Conservation (phyloP, 345 rosid species). For the Linum lewisii region DNA sequence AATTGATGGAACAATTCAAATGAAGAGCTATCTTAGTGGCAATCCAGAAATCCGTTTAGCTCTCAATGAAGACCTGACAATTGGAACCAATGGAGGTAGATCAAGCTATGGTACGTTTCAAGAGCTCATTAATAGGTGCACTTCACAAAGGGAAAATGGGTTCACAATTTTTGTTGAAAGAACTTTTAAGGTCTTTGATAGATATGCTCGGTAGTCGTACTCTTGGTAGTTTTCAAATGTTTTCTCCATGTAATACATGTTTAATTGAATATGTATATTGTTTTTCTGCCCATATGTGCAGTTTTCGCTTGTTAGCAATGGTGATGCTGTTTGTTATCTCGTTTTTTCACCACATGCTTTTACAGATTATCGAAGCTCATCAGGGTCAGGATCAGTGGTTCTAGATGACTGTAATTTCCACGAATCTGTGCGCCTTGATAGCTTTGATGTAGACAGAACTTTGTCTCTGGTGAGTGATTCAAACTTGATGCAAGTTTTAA, state of each 20-base stretch:
- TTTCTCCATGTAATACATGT: neutral
- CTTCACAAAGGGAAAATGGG: no score
- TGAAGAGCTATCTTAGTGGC: conserved; percentile 96
- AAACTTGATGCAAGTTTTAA: conserved; percentile 7
- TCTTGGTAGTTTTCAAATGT: neutral
- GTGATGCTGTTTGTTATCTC: neutral
- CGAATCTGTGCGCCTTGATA: conserved; percentile 94
- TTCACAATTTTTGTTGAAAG: no score
- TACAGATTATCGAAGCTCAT: conserved; percentile 79
- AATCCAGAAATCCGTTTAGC: conserved; percentile 97
- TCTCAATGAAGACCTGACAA: conserved; percentile 83
- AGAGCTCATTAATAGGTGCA: conserved; percentile 2
- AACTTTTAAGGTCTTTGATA: neutral
- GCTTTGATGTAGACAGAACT: conserved; percentile 80
- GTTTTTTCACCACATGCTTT: conserved; percentile 15
- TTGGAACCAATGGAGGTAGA: conserved; percentile 70
- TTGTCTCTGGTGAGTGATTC: conserved; percentile 66
- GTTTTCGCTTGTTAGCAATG: no score
- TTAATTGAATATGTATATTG: neutral
- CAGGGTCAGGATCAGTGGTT: conserved; percentile 71
- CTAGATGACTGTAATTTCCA: conserved; percentile 99
- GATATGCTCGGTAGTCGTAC: neutral
- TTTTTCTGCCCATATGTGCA: no score
- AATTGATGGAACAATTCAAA: conserved; percentile 99
- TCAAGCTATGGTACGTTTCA: conserved; percentile 52